phyloP scores from a whole-genome alignment of 768 basidiomycete species.

The Rhodosporidiobolus sp. region DNA sequence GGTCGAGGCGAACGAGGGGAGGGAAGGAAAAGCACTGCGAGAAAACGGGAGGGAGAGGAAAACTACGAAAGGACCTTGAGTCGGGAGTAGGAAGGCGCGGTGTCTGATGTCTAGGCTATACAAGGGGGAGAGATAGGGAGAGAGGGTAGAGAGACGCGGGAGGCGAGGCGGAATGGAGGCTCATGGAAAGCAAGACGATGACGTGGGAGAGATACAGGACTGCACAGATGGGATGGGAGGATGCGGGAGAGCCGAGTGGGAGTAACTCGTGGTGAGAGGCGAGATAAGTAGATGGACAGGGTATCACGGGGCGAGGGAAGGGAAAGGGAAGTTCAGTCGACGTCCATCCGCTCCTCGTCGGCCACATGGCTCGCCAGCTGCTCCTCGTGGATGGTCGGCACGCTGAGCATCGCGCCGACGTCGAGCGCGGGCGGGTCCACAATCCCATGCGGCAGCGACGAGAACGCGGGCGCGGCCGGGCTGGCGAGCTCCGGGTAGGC shows the following conservation, averaged over 20 bases:
- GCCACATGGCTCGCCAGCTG: neutral
- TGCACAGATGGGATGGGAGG: neutral
- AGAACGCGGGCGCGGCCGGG: slow-evolving; percentile 28
- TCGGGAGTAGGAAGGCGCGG: neutral
- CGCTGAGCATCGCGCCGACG: neutral
- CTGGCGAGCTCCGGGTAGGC: slow-evolving; percentile 26
- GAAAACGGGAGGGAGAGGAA: neutral
- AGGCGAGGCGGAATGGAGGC: neutral
- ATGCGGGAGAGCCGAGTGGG: neutral
- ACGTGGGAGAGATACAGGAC: neutral
- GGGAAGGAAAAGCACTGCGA: too few relatives aligned
- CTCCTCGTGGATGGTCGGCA: neutral
- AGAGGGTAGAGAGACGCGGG: neutral
- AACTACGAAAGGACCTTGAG: neutral
- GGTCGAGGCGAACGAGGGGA: too few relatives aligned
- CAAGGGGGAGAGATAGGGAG: too few relatives aligned
- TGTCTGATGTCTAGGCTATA: too few relatives aligned
- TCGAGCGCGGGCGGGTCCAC: neutral
- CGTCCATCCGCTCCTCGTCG: slow-evolving; percentile 12
- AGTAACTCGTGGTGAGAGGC: neutral
- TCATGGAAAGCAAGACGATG: neutral
- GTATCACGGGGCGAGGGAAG: neutral
- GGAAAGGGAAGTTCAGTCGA: slow-evolving; percentile 1
- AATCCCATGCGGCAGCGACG: neutral
- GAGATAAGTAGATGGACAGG: neutral